phyloP scores from a whole-genome alignment of 2,329 filamentous ascomycete species.

The Xylaria sp. region DNA sequence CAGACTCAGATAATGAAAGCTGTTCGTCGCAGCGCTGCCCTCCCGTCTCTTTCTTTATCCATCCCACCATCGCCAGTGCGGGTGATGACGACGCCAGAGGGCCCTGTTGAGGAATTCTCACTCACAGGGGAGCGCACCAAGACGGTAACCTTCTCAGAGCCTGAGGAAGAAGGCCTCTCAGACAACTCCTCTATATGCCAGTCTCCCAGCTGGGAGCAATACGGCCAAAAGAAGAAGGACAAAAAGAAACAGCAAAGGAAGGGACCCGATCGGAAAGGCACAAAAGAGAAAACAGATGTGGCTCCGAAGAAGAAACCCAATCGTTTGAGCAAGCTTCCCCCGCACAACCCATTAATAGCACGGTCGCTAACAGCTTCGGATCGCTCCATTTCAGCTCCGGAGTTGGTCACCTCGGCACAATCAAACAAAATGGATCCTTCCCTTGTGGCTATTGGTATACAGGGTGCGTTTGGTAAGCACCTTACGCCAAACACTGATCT shows the following conservation, averaged over 20 bases:
- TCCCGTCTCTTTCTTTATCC: conserved; percentile 43
- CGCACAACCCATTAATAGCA: conserved; percentile 29
- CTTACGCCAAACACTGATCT: conserved; percentile 10
- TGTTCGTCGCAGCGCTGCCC: conserved; percentile 39
- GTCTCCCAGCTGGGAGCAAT: conserved; percentile 67
- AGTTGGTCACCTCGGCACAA: conserved; percentile 33
- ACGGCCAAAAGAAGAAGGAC: conserved; percentile 55
- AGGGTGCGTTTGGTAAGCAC: conserved; percentile 31
- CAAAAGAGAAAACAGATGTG: conserved; percentile 50
- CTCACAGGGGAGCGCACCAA: conserved; percentile 43
- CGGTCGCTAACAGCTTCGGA: conserved; percentile 38
- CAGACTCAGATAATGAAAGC: conserved; percentile 45
- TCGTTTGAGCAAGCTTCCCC: conserved; percentile 48
- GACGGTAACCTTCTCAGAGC: conserved; percentile 48
- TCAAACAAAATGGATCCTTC: conserved; percentile 29
- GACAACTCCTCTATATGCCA: conserved; percentile 62
- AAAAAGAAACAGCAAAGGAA: conserved; percentile 56
- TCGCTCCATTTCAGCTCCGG: conserved; percentile 37
- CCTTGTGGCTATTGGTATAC: conserved; percentile 20
- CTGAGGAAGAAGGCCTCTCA: conserved; percentile 44
- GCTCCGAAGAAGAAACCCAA: conserved; percentile 45
- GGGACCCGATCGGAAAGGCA: conserved; percentile 47
- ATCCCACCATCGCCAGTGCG: conserved; percentile 38
- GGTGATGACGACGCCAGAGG: conserved; percentile 30
- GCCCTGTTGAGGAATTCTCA: conserved; percentile 26